Evolutionary conservation across 1,284 basidiomycete species (phyloP).

Genomic region (Pseudozyma hubeiensis): DNA sequence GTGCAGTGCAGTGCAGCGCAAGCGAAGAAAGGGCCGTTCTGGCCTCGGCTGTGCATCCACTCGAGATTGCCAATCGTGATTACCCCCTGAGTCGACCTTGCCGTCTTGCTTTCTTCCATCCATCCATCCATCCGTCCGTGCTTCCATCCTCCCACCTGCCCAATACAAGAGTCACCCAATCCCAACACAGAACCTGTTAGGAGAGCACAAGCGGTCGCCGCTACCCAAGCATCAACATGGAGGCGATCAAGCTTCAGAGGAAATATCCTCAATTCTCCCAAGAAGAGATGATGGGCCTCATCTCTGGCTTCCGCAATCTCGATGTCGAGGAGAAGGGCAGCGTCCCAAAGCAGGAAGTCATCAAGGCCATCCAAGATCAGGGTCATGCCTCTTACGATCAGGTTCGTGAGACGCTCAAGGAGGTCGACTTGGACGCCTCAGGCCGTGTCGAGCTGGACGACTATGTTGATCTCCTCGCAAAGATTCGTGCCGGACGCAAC

Average conservation of each 20-base stretch:
- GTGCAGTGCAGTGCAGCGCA: too few relatives aligned
- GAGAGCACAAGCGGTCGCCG: not conserved
- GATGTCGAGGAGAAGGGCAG: slow-evolving; percentile 67
- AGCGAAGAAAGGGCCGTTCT: slow-evolving; percentile 1
- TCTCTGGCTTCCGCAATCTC: slow-evolving; percentile 60
- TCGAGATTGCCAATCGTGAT: not conserved
- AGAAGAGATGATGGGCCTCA: slow-evolving; percentile 68
- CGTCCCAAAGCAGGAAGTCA: slow-evolving; percentile 62
- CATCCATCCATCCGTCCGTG: slow-evolving; percentile 9
- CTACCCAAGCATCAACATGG: slow-evolving; percentile 71
- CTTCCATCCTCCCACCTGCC: not conserved
- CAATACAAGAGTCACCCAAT: not conserved
- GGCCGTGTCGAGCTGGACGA: slow-evolving; percentile 97
- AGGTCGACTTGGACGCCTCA: slow-evolving; percentile 91
- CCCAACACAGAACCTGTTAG: not conserved
- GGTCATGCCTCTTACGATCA: slow-evolving; percentile 64
- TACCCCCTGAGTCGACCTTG: not conserved
- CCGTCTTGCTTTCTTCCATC: not conserved
- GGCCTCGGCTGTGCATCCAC: slow-evolving; percentile 15
- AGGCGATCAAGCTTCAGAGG: slow-evolving; percentile 87
- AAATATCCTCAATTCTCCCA: slow-evolving; percentile 87
- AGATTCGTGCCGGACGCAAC: slow-evolving; percentile 74
- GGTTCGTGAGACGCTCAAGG: slow-evolving; percentile 82
- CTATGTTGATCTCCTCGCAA: slow-evolving; percentile 93
- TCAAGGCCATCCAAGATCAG: slow-evolving; percentile 62